These are phyloP conservation scores for Celoporthe dispersa DNA, from an alignment of 2,329 filamentous ascomycete genomes.

Conservation along the genomic window DNA sequence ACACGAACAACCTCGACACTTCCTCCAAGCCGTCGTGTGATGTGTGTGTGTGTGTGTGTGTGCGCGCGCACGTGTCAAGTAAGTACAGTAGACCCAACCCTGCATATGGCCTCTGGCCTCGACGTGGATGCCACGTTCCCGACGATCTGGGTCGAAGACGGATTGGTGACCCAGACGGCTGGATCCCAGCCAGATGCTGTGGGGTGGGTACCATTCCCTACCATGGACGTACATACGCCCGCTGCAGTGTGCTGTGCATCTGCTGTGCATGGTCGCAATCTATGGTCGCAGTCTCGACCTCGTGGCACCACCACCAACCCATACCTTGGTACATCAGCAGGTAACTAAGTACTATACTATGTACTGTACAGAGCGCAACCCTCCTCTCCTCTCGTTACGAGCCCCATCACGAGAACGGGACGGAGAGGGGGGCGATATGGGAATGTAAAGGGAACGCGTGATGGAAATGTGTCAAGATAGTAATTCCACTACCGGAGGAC, in stretches of 20 bases:
- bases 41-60: too few relatives aligned
- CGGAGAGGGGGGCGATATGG: not conserved
- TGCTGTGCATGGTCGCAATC: not conserved
- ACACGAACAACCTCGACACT: not conserved
- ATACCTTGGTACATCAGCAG: too few relatives aligned
- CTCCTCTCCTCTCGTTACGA: not conserved
- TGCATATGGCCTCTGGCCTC: not conserved
- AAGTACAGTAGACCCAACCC: not conserved
- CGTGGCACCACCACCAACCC: not conserved
- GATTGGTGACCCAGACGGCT: constrained; percentile 1
- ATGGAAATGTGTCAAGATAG: constrained; percentile 18
- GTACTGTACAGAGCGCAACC: not conserved
- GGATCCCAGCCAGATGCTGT: not conserved
- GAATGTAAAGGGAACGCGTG: not conserved
- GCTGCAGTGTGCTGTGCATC: constrained; percentile 1
- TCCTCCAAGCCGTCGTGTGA: not conserved
- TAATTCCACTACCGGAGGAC: not conserved
- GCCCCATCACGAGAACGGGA: not conserved
- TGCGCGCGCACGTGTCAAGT: not conserved
- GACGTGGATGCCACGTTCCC: not conserved
- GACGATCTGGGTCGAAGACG: not conserved
- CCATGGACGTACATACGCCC: not conserved
- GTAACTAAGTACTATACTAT: not conserved
- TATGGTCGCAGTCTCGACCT: not conserved
- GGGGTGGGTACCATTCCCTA: not conserved